A percentile compares a stretch with the other conserved stretches of the same genome.
Conservation (phyloP, 495 filamentous ascomycete species). For the Penicillium pancosmium region DNA sequence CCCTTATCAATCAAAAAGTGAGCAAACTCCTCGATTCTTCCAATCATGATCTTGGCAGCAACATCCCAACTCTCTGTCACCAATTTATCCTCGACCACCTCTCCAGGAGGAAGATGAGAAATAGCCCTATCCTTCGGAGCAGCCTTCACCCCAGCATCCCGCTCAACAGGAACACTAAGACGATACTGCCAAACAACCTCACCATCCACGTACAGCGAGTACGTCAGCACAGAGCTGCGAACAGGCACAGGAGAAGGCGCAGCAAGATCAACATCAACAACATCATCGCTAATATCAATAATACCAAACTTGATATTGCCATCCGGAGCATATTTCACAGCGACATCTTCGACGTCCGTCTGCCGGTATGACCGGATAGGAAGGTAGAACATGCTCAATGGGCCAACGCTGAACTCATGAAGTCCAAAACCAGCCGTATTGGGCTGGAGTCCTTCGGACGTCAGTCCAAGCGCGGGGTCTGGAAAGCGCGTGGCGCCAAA, state of each 20-base stretch:
- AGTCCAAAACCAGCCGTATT: constrained; percentile 55
- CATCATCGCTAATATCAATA: constrained; percentile 73
- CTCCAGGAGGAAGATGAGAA: constrained; percentile 27
- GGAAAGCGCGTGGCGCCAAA: constrained; percentile 91
- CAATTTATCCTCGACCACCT: constrained; percentile 34
- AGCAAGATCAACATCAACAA: constrained; percentile 52
- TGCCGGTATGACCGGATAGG: constrained; percentile 83
- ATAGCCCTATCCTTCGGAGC: background rate
- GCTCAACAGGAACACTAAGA: constrained; percentile 39
- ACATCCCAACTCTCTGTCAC: constrained; percentile 19
- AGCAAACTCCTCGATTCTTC: constrained; percentile 23
- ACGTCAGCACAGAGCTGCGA: constrained; percentile 64
- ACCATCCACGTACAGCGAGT: constrained; percentile 82
- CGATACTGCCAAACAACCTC: constrained; percentile 71
- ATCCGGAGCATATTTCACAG: constrained; percentile 81
- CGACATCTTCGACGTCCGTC: constrained; percentile 73
- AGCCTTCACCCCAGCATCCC: background rate
- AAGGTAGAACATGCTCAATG: constrained; percentile 89
- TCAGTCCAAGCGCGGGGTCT: constrained; percentile 54
- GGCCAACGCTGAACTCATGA: constrained; percentile 86
- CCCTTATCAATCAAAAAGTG: constrained; percentile 5
- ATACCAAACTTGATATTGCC: constrained; percentile 92
- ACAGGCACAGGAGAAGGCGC: constrained; percentile 26
- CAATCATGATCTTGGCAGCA: constrained; percentile 18
- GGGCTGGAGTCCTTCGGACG: constrained; percentile 24